Conservation (phyloP, 2,329 filamentous ascomycete genomes). For the Claviceps quebecensis region DNA sequence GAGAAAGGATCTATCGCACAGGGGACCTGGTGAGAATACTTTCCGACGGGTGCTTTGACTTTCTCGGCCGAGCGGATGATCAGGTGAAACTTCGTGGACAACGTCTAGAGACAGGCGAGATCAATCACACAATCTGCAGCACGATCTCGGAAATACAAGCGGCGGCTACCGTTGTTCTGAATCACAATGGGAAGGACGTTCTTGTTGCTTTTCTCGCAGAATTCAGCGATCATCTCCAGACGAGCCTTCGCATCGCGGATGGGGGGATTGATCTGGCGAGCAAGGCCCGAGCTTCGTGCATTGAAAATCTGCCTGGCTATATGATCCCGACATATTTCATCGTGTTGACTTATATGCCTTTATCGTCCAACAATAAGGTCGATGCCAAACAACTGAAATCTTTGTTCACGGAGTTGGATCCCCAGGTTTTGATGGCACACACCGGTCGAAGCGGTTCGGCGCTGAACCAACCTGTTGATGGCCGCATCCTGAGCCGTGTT, state of each 20-base stretch:
- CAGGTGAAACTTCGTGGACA: slow-evolving; percentile 88
- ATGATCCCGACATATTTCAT: slow-evolving; percentile 86
- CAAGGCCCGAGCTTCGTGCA: slow-evolving; percentile 48
- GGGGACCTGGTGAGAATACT: slow-evolving; percentile 76
- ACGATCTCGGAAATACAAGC: slow-evolving; percentile 46
- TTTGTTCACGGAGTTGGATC: slow-evolving; percentile 48
- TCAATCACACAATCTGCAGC: slow-evolving; percentile 66
- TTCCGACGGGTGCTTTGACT: slow-evolving; percentile 71
- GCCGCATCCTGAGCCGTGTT: slow-evolving; percentile 32
- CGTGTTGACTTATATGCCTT: slow-evolving; percentile 54
- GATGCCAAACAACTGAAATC: slow-evolving; percentile 56
- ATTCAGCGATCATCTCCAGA: background rate
- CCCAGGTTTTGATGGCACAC: slow-evolving; percentile 47
- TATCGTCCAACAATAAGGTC: slow-evolving; percentile 83
- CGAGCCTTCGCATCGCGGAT: slow-evolving; percentile 11
- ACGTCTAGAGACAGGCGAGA: slow-evolving; percentile 78
- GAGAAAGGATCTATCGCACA: slow-evolving; percentile 65
- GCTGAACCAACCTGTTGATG: slow-evolving; percentile 16
- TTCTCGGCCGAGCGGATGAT: slow-evolving; percentile 76
- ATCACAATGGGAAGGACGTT: slow-evolving; percentile 67
- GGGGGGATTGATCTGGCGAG: slow-evolving; percentile 26
- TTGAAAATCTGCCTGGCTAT: slow-evolving; percentile 58
- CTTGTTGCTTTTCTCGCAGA: slow-evolving; percentile 59
- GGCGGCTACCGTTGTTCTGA: slow-evolving; percentile 60
- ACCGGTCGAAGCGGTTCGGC: slow-evolving; percentile 17